Evolutionary conservation across 306 rosid species (phyloP), one percentile per base, ranked within the genome.

Genomic region (Quercus ilex): DNA sequence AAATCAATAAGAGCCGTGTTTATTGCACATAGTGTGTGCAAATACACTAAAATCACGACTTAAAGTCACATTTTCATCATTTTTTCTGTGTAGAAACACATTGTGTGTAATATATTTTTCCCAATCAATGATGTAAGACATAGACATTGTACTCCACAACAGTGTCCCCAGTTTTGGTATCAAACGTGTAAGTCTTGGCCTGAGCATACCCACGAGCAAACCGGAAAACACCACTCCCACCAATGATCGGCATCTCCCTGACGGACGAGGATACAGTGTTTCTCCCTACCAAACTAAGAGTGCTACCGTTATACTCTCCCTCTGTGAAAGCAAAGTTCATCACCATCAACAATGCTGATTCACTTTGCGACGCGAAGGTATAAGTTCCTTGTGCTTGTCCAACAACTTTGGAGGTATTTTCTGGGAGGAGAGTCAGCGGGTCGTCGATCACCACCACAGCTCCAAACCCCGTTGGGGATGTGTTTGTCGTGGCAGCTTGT

Each of bases 341-440:
- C 17, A 59, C 77, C 91, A 90, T 76, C 8, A 87, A 55, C 35
- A 90, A 1, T 5, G 76, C 89, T 26, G 58, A 0, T 2, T 86
- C 91, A 0, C 79, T 19, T 10, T 85, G 92, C 5, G 85, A 74
- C 0, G 94, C 91, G 19, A 76, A 62, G 1, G 82, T 87, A 25
- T 81, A 86, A 0, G 88, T 51, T 6, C 94, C 92, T 11, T 90
- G 94, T 26, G 91, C 89, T 21, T 69, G 83, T n/a, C 94, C 94
- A 10, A 90, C 83, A 0, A 74, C 26, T 52, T 77, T 83, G 1
- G 94, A 88, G 41, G 46, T 72, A 0, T 18, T 82, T 0, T 85
- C 84, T 0, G 91, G 89, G 46, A 82, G 85, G 0, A n/a, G 26
- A 0, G 92, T 88, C 65, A 90, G 4, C 2, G 91, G 86, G 64